Evolutionary conservation across 805 yeast genomes (phyloP).

Genomic region (Schwanniomyces polymorphus): DNA sequence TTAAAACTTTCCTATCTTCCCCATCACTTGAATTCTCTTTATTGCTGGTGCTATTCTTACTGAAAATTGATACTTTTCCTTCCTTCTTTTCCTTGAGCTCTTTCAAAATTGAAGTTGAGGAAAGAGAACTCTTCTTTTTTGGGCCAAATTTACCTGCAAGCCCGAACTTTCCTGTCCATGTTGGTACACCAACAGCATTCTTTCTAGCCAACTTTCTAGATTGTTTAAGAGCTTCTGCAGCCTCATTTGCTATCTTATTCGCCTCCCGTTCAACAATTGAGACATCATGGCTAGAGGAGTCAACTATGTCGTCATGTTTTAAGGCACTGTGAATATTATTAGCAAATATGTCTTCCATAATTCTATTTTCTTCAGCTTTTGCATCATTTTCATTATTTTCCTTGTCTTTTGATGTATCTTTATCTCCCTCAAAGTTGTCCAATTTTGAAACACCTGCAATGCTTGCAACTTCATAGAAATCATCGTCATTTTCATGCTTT

Average conservation of each 20-base stretch:
- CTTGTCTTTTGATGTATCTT: conserved; percentile 44
- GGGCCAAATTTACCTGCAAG: conserved; percentile 62
- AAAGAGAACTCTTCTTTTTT: conserved; percentile 16
- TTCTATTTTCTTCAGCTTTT: conserved; percentile 53
- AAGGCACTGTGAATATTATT: conserved; percentile 69
- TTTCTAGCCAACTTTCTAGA: conserved; percentile 56
- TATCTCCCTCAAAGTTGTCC: conserved; percentile 54
- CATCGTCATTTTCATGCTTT: conserved; percentile 54
- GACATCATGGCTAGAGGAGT: conserved; percentile 52
- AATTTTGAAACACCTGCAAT: conserved; percentile 74
- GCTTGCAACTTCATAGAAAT: conserved; percentile 60
- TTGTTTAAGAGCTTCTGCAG: conserved; percentile 55
- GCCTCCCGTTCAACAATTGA: conserved; percentile 66
- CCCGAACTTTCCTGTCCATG: conserved; percentile 96
- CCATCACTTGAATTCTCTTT: conserved; percentile 20
- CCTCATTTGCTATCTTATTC: conserved; percentile 49
- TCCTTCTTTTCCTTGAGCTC: conserved; percentile 46
- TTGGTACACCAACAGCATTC: conserved; percentile 72
- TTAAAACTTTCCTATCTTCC: conserved; percentile 16
- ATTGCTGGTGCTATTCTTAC: conserved; percentile 11
- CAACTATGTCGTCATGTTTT: conserved; percentile 76
- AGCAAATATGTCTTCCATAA: conserved; percentile 76
- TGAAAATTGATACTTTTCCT: conserved; percentile 14
- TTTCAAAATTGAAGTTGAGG: conserved; percentile 53
- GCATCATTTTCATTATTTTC: conserved; percentile 12